Evolutionary conservation across 192 early-diverging fungal species (phyloP).

Genomic region (Entomortierella parvispora): DNA sequence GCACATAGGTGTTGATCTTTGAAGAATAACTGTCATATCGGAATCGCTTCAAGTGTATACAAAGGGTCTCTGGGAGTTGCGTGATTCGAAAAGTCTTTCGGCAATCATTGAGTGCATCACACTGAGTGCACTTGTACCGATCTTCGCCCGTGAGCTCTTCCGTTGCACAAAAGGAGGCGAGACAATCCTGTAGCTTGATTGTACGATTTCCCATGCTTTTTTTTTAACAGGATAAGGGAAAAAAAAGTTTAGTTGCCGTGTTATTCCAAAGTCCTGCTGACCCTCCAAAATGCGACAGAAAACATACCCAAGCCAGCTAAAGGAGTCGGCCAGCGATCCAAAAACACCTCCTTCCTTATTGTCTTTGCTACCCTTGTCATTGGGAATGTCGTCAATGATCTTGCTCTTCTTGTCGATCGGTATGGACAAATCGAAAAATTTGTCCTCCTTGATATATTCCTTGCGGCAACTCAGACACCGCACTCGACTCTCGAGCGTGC

Average conservation of each 20-base stretch:
- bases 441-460: constrained; percentile 56
- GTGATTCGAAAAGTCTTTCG: constrained; percentile 51
- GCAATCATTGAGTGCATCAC: constrained; percentile 48
- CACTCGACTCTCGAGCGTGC: constrained; percentile 46
- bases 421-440: constrained; percentile 54
- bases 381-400: constrained; percentile 31
- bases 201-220: constrained; percentile 28
- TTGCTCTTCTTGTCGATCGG: constrained; percentile 56
- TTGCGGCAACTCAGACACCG: constrained; percentile 51
- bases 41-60: constrained; percentile 55
- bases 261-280: background rate
- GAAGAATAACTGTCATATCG: constrained; percentile 53
- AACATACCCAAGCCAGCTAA: constrained; percentile 42
- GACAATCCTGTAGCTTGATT: constrained; percentile 53
- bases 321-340: constrained; percentile 40
- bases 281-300: background rate
- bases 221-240: background rate
- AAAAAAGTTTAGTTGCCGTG: background rate
- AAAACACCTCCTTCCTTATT: constrained; percentile 25
- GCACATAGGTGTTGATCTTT: constrained; percentile 56
- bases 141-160: constrained; percentile 54
- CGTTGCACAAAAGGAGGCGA: constrained; percentile 54
- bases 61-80: constrained; percentile 50
- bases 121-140: constrained; percentile 49
- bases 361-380: constrained; percentile 24